Base-by-base conservation (phyloP, 1,284 basidiomycete genomes). In the Tylopilus sp. region DNA sequence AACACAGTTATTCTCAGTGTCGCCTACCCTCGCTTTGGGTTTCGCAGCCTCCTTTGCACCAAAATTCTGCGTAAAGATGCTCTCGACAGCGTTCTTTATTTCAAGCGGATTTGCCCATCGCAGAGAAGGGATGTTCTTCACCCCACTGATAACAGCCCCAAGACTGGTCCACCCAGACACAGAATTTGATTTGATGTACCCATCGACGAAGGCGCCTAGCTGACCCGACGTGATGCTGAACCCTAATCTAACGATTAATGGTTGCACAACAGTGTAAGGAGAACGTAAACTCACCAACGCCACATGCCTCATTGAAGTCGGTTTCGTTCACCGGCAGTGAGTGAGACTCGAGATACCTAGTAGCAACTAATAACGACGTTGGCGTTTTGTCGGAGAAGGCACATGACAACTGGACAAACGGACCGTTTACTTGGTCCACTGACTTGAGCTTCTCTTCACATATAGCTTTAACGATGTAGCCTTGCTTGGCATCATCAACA, bases 91-190 rank as follows among this genome's bases (percentile, higher is more conserved):
- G 40, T 83, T 88, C 77, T 98, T 98, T 55, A 98, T 78, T 46
- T 98, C 95, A 7, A 93, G 79, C 0, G 92, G 84, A 65, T 80
- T 90, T 6, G 92, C 95, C 96, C 96, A 99, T 58, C 91, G 86
- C 43, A 97, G 72, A 41, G 84, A 82, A 15, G 88, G 80, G 0
- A 79, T 76, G 49, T 71, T 75, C 74, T 89, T 93, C 53, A 94
- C 77, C 2, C 80, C 81, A n/a, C 83, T 84, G 55, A 94, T 83
- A 26, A 81, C 79, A 22, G 83, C 74, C 33, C 90, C 86, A 26
- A 95, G 78, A 63, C 80, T 84, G 3, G 80, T 72, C 94, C 94
- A 98, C 35, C 88, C 85, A 5, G 81, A 64, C 19, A 85, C 76
- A 1, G 79, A 71, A 45, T 76, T 77, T 47, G 80, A 72, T 9